Evolutionary conservation across 495 filamentous ascomycete genomes (phyloP).

Genomic region (Peziza echinospora): DNA sequence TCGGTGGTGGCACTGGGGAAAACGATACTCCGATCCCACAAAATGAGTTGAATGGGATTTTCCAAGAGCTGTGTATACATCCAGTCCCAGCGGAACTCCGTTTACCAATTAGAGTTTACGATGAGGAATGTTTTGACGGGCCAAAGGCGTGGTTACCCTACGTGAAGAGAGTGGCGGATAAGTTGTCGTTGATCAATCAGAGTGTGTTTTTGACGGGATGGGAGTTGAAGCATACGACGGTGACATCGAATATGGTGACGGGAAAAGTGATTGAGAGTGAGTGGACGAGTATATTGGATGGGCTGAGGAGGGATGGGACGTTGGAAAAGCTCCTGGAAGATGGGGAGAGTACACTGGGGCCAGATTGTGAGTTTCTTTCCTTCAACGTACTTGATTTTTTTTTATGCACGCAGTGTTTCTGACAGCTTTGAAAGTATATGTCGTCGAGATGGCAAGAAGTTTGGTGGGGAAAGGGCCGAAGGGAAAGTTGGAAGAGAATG

Average conservation of each 20-base stretch:
- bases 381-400: constrained; percentile 12
- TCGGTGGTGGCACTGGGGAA: no score
- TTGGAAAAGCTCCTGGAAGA: not conserved
- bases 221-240: constrained; percentile 35
- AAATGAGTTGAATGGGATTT: constrained; percentile 7
- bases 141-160: constrained; percentile 1
- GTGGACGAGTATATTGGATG: not conserved
- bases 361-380: constrained; percentile 11
- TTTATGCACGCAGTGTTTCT: no score
- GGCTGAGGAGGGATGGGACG: not conserved
- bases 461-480: constrained; percentile 40
- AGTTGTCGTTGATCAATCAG: constrained; percentile 39
- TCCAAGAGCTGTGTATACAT: constrained; percentile 17
- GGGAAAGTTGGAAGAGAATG: no score
- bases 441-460: constrained; percentile 41
- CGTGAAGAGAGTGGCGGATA: constrained; percentile 19
- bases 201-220: constrained; percentile 52
- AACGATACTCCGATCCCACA: not conserved
- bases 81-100: constrained; percentile 10
- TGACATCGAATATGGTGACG: constrained; percentile 44
- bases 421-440: no score
- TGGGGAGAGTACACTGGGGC: constrained; percentile 29
- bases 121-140: constrained; percentile 1
- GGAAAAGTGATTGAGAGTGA: constrained; percentile 39
- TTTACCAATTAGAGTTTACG: not conserved